A percentile compares a stretch with the other conserved stretches of the same genome.
These are phyloP conservation scores for Skeletonema tropicum DNA, from an alignment of 108 stramenopile genomes.

Conservation along the genomic window DNA sequence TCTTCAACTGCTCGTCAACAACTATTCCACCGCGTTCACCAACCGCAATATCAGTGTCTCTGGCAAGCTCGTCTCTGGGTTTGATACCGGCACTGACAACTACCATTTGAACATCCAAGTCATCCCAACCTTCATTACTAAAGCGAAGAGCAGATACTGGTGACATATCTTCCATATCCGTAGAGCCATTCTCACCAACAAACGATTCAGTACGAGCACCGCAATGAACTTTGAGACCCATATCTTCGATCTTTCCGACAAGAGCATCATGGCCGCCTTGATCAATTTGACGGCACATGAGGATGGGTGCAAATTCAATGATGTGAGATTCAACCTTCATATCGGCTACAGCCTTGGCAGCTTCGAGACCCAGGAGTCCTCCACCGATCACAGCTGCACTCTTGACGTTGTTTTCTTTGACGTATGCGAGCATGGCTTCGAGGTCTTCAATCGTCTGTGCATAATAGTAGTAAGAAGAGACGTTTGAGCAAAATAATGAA, in stretches of 20 bases:
- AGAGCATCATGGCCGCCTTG: conserved; percentile 92
- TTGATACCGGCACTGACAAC: conserved; percentile 92
- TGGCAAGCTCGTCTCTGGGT: conserved; percentile 91
- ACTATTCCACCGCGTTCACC: conserved; percentile 92
- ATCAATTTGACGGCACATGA: conserved; percentile 96
- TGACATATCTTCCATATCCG: conserved; percentile 66
- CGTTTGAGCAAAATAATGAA: neutral
- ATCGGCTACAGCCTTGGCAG: conserved; percentile 89
- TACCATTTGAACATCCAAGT: conserved; percentile 92
- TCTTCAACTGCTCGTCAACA: conserved; percentile 85
- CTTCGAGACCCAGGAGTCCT: conserved; percentile 88
- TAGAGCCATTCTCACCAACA: conserved; percentile 84
- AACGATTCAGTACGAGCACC: conserved; percentile 88
- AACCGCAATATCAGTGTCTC: conserved; percentile 67
- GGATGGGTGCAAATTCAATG: conserved; percentile 91
- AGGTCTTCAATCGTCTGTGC: conserved; percentile 89
- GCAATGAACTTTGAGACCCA: conserved; percentile 94
- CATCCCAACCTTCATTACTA: conserved; percentile 88
- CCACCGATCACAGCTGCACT: conserved; percentile 95
- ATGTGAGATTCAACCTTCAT: conserved; percentile 91
- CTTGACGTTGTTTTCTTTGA: conserved; percentile 81
- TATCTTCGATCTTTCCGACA: conserved; percentile 88
- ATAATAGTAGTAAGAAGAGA: neutral
- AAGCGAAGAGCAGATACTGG: conserved; percentile 81
- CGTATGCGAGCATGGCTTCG: conserved; percentile 87